Conservation (phyloP, 1,284 basidiomycete genomes). For the Lentinus polychrous region DNA sequence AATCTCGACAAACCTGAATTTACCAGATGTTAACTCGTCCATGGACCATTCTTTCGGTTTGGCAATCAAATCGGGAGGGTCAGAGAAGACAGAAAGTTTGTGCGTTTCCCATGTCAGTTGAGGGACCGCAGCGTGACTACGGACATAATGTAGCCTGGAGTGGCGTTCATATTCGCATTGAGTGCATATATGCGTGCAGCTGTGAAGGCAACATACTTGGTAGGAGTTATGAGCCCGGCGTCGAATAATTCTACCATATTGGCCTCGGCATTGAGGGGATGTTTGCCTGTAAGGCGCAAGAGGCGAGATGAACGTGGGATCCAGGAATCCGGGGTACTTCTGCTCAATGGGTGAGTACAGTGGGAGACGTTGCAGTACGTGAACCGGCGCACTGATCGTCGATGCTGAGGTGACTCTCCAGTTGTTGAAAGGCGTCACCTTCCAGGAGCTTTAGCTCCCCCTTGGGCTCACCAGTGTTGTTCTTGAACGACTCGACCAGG, state of each 20-base stretch:
- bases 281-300: conserved; percentile 50
- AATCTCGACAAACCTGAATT: conserved; percentile 49
- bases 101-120: conserved; percentile 8
- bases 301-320: conserved; percentile 32
- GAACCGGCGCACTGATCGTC: no score
- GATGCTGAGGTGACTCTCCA: no score
- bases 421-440: no score
- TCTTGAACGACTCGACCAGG: no score
- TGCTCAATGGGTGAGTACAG: no score
- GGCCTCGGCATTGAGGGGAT: conserved; percentile 59
- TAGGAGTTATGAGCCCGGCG: conserved; percentile 20
- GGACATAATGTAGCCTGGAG: conserved; percentile 49
- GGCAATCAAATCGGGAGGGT: no score
- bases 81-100: no score
- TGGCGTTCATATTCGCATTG: neutral
- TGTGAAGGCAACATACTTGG: neutral
- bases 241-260: conserved; percentile 41
- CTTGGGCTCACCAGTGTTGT: no score
- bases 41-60: conserved; percentile 33
- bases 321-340: conserved; percentile 37
- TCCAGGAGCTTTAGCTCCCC: no score
- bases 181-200: neutral
- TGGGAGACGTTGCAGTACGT: no score
- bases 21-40: conserved; percentile 33
- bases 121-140: conserved; percentile 64